Percentiles rank a stretch among this genome's conserved stretches.
These are phyloP conservation scores for Penicillium sp. DNA, from an alignment of 2,329 filamentous ascomycete species.

Conservation along the genomic window DNA sequence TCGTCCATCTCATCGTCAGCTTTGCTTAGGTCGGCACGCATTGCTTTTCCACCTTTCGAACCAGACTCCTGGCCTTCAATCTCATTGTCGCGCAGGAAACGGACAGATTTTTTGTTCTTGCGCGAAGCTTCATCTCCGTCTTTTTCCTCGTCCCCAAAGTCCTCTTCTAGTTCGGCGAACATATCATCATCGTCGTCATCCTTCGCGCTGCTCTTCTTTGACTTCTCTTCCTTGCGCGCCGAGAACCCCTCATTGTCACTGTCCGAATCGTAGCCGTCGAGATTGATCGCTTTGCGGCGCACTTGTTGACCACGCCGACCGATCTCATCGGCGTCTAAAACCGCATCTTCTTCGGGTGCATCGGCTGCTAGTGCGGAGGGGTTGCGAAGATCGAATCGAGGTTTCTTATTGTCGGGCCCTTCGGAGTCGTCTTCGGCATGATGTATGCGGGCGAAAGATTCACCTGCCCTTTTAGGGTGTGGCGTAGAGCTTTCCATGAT, in stretches of 20 bases:
- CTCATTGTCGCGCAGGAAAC: constrained; percentile 60
- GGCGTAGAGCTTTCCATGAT: constrained; percentile 63
- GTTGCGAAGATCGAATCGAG: constrained; percentile 92
- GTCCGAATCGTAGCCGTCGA: constrained; percentile 96
- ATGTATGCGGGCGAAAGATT: constrained; percentile 75
- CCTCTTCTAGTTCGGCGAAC: constrained; percentile 72
- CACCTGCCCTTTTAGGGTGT: constrained; percentile 78
- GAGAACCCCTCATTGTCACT: constrained; percentile 88
- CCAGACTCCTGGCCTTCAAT: constrained; percentile 77
- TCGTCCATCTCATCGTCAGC: constrained; percentile 57
- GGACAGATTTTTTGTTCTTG: constrained; percentile 63
- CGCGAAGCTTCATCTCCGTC: constrained; percentile 51
- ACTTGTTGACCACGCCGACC: constrained; percentile 69
- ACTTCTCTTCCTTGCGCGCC: constrained; percentile 64
- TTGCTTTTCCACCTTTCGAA: constrained; percentile 72
- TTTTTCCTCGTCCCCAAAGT: constrained; percentile 55
- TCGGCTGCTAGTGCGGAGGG: constrained; percentile 88
- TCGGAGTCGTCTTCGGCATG: constrained; percentile 55
- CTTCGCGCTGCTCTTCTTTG: constrained; percentile 36
- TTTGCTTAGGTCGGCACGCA: constrained; percentile 57
- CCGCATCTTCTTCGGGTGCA: constrained; percentile 68
- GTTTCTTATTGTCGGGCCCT: constrained; percentile 65
- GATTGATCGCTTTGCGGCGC: constrained; percentile 90
- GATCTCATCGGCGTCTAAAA: constrained; percentile 90
- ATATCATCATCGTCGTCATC: constrained; percentile 64